Conservation (phyloP, 768 basidiomycete species). For the Termitomyces sp. region DNA sequence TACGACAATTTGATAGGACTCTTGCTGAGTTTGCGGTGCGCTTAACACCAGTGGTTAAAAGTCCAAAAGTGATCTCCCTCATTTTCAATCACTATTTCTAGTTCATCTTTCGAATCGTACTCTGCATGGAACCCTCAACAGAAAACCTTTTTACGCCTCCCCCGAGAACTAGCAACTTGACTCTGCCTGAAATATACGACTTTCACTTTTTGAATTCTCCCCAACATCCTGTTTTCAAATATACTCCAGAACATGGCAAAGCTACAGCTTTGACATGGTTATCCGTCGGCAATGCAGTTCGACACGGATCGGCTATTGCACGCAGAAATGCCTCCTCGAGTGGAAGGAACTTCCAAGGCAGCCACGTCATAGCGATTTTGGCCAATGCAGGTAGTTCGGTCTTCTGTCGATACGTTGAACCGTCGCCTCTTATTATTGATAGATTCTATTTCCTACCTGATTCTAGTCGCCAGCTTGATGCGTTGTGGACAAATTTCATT, state of each 20-base stretch:
- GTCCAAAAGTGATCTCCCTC: no score
- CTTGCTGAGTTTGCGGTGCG: neutral
- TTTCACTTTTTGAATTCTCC: conserved; percentile 2
- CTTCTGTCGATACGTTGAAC: neutral
- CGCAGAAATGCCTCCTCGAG: neutral
- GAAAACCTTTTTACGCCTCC: neutral
- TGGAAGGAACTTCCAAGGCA: neutral
- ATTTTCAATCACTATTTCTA: no score
- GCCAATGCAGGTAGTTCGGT: neutral
- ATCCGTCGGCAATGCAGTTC: neutral
- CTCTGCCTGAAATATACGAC: neutral
- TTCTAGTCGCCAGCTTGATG: conserved; percentile 1
- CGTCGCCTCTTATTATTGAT: neutral
- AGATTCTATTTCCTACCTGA: conserved; percentile 2
- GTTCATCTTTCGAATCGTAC: neutral
- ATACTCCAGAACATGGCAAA: neutral
- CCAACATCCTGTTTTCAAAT: neutral
- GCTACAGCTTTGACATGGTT: neutral
- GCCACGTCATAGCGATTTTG: neutral
- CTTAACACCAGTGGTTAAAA: neutral
- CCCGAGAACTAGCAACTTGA: neutral
- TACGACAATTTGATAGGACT: neutral
- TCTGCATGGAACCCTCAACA: neutral
- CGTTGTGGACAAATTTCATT: conserved; percentile 2
- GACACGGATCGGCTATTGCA: neutral